Evolutionary conservation across 2,329 filamentous ascomycete species (phyloP), one percentile per base, ranked within the genome.

Genomic region (Aspergillus sp.): DNA sequence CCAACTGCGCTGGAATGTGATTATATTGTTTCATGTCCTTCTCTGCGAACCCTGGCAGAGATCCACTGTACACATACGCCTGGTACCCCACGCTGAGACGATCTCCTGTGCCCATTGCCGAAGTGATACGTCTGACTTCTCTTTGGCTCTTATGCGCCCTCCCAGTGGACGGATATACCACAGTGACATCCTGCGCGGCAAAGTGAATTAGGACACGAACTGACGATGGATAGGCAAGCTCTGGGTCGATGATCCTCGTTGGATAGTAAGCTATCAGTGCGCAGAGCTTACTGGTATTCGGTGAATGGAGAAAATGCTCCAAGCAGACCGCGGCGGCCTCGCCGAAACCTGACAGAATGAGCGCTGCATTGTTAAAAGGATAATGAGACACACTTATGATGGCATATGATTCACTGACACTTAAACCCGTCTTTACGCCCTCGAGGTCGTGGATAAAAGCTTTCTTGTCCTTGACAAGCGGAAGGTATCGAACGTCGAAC

Each of bases 251-350:
- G 17, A 56, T 56, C 22, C 30, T 41, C 4, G 53, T 56, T 11
- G 53, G 53, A 44, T 56, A 56, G 30, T 56, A 56, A 38, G 53
- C 47, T 13, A 56, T 36, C 39, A 56, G 26, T 13, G 53, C 53
- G 32, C 53, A 36, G 26, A 56, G 34, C 39, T 56, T 56, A 20
- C 32, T 50, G 17, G 45, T 56, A 13, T 56, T 50, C 13, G 34
- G 53, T 13, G 30, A 47, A 13, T 51, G 38, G 24, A 56, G 38
- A 44, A 50, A 56, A 36, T 56, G 47, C 5, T 36, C 65, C 66
- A 62, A 68, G 68, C 17, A 70, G 50, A 17, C 68, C 48, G 69
- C 68, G 66, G 2, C 68, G 61, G 69, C 69, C 68, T 9, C 68
- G 64, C 69, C 69, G 68, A 53, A 71, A 66, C 64, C 36, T 70